Percentiles rank a stretch among this genome's conserved stretches.
Conservation (phyloP, 768 basidiomycete species). For the Panaeolus cyanescens region DNA sequence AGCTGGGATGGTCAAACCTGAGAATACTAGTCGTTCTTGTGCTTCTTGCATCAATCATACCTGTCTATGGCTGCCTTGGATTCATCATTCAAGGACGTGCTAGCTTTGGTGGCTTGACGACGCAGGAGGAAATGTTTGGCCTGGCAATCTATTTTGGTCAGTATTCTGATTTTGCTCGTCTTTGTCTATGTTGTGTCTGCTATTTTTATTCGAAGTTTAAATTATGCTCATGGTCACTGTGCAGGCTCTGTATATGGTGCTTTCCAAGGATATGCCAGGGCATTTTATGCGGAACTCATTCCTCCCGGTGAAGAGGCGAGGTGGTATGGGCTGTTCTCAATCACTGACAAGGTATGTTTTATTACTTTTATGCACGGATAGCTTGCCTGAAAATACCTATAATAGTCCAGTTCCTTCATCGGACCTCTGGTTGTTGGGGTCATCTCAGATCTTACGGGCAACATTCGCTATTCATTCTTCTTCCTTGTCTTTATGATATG, state of each 20-base stretch:
- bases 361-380: neutral
- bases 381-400: constrained; percentile 2
- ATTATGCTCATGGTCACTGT: neutral
- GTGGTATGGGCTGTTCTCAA: constrained; percentile 88
- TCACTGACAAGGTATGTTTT: constrained; percentile 77
- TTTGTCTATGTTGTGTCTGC: neutral
- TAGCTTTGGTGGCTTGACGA: constrained; percentile 74
- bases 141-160: constrained; percentile 82
- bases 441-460: constrained; percentile 86
- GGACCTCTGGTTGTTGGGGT: constrained; percentile 89
- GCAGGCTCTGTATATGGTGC: constrained; percentile 79
- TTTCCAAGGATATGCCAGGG: constrained; percentile 88
- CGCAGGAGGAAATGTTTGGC: constrained; percentile 82
- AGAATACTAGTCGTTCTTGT: constrained; percentile 69
- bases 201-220: neutral
- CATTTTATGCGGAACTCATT: constrained; percentile 84
- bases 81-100: constrained; percentile 58
- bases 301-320: constrained; percentile 88
- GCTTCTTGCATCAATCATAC: constrained; percentile 63
- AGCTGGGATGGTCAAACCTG: constrained; percentile 65
- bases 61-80: constrained; percentile 82
- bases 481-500: constrained; percentile 85
- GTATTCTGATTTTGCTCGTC: constrained; percentile 13
- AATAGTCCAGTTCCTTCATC: constrained; percentile 86
- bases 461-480: constrained; percentile 90